Conservation (phyloP, 805 yeast species). For the Nakazawaea molendinolei region DNA sequence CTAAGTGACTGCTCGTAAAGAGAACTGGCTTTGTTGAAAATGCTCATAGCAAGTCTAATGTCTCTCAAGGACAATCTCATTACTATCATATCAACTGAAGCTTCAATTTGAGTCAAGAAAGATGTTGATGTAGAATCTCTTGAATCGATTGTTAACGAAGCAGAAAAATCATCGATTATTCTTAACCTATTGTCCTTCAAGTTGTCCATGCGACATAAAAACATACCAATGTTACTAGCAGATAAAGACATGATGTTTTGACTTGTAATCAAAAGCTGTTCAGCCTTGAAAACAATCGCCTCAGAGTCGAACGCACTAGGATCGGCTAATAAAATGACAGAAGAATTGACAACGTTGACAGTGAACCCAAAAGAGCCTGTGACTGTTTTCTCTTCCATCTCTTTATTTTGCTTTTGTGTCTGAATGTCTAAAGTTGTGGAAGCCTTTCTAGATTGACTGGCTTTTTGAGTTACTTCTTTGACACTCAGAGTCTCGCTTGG, state of each 20-base stretch:
- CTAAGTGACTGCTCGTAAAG: slow-evolving; percentile 27
- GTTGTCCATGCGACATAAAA: slow-evolving; percentile 67
- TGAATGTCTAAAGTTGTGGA: slow-evolving; percentile 3
- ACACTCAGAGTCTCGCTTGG: neutral
- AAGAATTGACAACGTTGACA: slow-evolving; percentile 68
- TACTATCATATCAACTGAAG: slow-evolving; percentile 73
- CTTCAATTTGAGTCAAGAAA: slow-evolving; percentile 55
- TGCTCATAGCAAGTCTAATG: slow-evolving; percentile 68
- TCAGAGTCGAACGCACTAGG: slow-evolving; percentile 65
- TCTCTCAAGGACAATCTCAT: slow-evolving; percentile 83
- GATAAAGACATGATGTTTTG: slow-evolving; percentile 62
- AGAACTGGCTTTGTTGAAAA: slow-evolving; percentile 65
- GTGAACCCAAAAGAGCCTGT: slow-evolving; percentile 38
- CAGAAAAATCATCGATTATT: slow-evolving; percentile 82
- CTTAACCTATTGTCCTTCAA: slow-evolving; percentile 58
- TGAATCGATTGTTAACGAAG: slow-evolving; percentile 66
- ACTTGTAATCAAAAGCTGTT: slow-evolving; percentile 64
- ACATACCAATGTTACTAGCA: slow-evolving; percentile 80
- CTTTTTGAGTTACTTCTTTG: too few relatives aligned
- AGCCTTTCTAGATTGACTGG: too few relatives aligned
- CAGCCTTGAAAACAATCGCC: slow-evolving; percentile 86
- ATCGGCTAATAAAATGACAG: slow-evolving; percentile 75
- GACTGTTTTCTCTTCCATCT: slow-evolving; percentile 13
- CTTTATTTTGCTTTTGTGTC: slow-evolving; percentile 5
- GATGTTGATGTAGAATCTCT: slow-evolving; percentile 56